Evolutionary conservation across 1,284 basidiomycete species (phyloP).

Genomic region (Rhodofomes roseus): DNA sequence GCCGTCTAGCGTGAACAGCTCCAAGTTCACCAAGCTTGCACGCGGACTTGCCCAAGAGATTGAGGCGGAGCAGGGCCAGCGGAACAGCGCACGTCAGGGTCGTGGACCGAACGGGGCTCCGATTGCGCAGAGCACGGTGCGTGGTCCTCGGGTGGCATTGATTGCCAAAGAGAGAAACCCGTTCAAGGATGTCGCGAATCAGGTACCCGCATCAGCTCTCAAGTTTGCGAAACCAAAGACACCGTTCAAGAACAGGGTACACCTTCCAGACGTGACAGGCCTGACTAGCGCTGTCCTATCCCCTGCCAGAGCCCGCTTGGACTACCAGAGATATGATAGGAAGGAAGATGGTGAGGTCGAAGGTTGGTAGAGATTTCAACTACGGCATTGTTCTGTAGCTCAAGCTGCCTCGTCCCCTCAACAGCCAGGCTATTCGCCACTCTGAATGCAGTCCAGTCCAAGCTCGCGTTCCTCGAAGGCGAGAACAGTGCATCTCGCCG

Average conservation of each 20-base stretch:
- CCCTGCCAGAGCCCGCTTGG: constrained; percentile 50
- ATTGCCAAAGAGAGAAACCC: constrained; percentile 17
- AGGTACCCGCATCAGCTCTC: constrained; percentile 2
- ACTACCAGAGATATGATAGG: constrained; percentile 48
- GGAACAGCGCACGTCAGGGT: neutral
- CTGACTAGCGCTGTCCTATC: constrained; percentile 71
- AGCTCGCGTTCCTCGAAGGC: constrained; percentile 67
- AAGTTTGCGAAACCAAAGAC: constrained; percentile 11
- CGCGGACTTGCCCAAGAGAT: constrained; percentile 52
- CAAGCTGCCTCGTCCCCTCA: neutral
- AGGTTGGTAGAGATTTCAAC: constrained; percentile 35
- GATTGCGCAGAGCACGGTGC: constrained; percentile 21
- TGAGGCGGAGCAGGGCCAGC: constrained; percentile 35
- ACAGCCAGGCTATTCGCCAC: constrained; percentile 58
- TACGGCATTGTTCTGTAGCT: neutral
- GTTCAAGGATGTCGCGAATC: constrained; percentile 16
- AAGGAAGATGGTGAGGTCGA: constrained; percentile 54
- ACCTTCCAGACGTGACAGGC: constrained; percentile 76
- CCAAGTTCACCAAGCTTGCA: constrained; percentile 57
- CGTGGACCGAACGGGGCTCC: neutral
- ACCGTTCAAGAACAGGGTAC: constrained; percentile 33
- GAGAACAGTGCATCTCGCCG: constrained; percentile 78
- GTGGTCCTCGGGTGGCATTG: constrained; percentile 13
- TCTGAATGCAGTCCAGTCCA: constrained; percentile 59
- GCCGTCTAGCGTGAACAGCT: constrained; percentile 36